Evolutionary conservation across 768 basidiomycete species (phyloP).

Genomic region (Mycena vulgaris): DNA sequence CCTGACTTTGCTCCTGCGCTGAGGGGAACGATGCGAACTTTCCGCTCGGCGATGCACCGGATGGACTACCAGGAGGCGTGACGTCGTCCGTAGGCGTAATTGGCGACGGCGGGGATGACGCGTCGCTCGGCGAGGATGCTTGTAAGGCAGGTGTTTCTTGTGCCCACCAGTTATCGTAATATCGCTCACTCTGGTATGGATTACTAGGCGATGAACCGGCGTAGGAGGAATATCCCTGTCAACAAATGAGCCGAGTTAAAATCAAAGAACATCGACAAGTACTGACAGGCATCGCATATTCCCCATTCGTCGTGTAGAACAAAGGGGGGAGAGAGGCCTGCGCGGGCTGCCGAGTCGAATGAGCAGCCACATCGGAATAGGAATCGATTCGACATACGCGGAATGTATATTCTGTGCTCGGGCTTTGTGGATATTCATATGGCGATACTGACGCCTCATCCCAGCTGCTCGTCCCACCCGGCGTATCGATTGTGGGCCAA

Average conservation of each 20-base stretch:
- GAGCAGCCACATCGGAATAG: background rate
- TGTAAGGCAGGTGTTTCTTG: background rate
- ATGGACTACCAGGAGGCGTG: too few relatives aligned
- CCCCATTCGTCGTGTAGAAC: background rate
- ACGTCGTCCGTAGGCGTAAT: background rate
- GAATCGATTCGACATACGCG: background rate
- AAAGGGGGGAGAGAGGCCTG: background rate
- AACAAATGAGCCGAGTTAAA: background rate
- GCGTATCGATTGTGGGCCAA: constrained; percentile 14
- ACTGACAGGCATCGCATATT: background rate
- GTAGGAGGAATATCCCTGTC: constrained; percentile 2
- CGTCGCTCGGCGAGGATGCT: background rate
- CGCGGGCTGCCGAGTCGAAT: background rate
- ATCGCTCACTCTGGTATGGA: background rate
- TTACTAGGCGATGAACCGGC: background rate
- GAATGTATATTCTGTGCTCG: background rate
- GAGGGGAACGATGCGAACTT: background rate
- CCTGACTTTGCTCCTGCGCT: background rate
- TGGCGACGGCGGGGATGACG: constrained; percentile 5
- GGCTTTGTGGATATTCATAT: background rate
- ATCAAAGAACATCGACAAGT: too few relatives aligned
- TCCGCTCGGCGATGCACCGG: background rate
- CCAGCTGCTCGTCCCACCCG: constrained; percentile 29
- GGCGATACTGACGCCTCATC: background rate
- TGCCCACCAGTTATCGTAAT: background rate